phyloP scores from a whole-genome alignment of 1,284 basidiomycete genomes.

The Austroboletus olivaceoglutinosus region DNA sequence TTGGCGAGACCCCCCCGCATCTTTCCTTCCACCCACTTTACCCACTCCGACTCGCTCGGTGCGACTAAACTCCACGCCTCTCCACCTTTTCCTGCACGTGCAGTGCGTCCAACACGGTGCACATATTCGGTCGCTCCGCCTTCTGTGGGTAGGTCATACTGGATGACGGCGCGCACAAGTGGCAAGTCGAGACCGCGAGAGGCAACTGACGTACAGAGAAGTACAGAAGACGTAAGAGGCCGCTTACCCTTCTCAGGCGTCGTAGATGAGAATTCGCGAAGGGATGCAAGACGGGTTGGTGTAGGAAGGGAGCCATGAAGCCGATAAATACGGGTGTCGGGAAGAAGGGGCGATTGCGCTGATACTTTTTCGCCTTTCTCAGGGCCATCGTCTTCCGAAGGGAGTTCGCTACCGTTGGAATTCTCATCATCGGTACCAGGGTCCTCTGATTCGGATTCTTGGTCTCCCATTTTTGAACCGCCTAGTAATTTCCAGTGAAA shows the following conservation, averaged over 20 bases:
- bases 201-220: constrained; percentile 96
- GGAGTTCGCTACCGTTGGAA: constrained; percentile 31
- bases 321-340: constrained; percentile 82
- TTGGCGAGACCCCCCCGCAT: constrained; percentile 56
- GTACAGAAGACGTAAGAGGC: constrained; percentile 55
- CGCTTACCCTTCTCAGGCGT: constrained; percentile 37
- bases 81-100: constrained; percentile 90
- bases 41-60: constrained; percentile 87
- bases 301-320: constrained; percentile 93
- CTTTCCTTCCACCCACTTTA: constrained; percentile 79
- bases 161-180: constrained; percentile 90
- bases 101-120: constrained; percentile 95
- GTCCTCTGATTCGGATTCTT: constrained; percentile 30
- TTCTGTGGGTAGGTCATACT: constrained; percentile 97
- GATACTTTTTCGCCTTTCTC: constrained; percentile 45
- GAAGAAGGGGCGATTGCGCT: constrained; percentile 74
- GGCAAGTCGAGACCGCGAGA: constrained; percentile 97
- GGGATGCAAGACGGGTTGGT: constrained; percentile 75
- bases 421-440: constrained; percentile 32
- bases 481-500: constrained; percentile 94
- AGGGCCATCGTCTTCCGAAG: constrained; percentile 22
- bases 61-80: constrained; percentile 93
- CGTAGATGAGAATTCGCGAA: constrained; percentile 74
- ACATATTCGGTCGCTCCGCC: constrained; percentile 96
- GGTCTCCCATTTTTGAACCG: constrained; percentile 67